A percentile compares a stretch with the other conserved stretches of the same genome.
Evolutionary conservation across 768 basidiomycete species (phyloP).

Genomic region (Scleroderma bovista): DNA sequence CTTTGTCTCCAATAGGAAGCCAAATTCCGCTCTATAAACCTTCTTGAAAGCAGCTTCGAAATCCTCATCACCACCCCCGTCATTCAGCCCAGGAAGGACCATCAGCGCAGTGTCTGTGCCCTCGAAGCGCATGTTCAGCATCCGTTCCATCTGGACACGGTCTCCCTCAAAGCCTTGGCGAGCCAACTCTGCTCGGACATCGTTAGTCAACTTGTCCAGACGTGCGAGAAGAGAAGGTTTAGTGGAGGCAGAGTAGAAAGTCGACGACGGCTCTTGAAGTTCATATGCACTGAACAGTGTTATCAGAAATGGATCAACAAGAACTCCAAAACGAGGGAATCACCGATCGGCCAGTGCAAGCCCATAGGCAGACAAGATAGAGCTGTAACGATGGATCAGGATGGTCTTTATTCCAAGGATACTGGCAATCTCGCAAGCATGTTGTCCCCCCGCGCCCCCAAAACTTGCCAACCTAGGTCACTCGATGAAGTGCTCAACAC

Average conservation of each 20-base stretch:
- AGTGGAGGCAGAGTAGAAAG: slow-evolving; percentile 63
- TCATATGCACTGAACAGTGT: slow-evolving; percentile 64
- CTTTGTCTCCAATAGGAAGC: slow-evolving; percentile 85
- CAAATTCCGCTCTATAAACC: slow-evolving; percentile 83
- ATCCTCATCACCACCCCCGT: slow-evolving; percentile 57
- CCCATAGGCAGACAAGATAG: slow-evolving; percentile 90
- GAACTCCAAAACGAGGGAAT: slow-evolving; percentile 5
- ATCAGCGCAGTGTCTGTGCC: slow-evolving; percentile 92
- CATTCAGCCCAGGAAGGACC: slow-evolving; percentile 53
- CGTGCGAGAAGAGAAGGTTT: slow-evolving; percentile 51
- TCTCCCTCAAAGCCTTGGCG: slow-evolving; percentile 77
- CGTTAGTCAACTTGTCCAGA: slow-evolving; percentile 59
- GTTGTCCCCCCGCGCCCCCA: slow-evolving; percentile 88
- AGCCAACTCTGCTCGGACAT: slow-evolving; percentile 62
- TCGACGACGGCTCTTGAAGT: slow-evolving; percentile 84
- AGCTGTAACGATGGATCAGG: slow-evolving; percentile 86
- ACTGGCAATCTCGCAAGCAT: slow-evolving; percentile 87
- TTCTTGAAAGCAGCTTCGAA: slow-evolving; percentile 77
- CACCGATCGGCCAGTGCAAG: slow-evolving; percentile 83
- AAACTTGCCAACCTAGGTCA: slow-evolving; percentile 68
- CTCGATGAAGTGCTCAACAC: background rate
- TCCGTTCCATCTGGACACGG: slow-evolving; percentile 70
- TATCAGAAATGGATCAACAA: background rate
- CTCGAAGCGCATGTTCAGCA: slow-evolving; percentile 90
- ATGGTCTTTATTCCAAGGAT: slow-evolving; percentile 84